A percentile compares a stretch with the other conserved stretches of the same genome.
phyloP scores from a whole-genome alignment of 208 protist genomes.

The Leishmania arabica region DNA sequence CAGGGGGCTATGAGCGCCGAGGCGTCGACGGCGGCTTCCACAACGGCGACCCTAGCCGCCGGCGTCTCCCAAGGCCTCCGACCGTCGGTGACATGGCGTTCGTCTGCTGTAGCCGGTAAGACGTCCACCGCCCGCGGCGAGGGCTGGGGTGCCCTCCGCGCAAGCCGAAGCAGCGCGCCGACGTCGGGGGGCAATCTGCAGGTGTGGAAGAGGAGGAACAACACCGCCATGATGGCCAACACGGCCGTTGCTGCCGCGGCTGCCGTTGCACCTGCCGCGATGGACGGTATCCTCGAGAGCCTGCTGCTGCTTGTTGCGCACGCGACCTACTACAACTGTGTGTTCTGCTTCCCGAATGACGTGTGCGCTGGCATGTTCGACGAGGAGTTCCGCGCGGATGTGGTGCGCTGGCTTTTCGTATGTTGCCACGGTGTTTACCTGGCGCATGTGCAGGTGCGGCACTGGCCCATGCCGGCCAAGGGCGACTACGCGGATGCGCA shows the following conservation, averaged over 20 bases:
- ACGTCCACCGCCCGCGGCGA: not conserved
- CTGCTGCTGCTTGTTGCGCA: constrained; percentile 55
- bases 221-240: not conserved
- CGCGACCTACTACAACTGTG: constrained; percentile 60
- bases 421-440: constrained; percentile 79
- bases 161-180: not conserved
- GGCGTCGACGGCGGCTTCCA: not conserved
- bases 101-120: not conserved
- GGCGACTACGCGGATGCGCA: constrained; percentile 30
- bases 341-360: constrained; percentile 86
- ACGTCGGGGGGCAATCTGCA: not conserved
- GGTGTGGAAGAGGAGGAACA: not conserved
- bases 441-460: constrained; percentile 56
- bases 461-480: constrained; percentile 58
- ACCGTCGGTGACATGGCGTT: not conserved
- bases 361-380: constrained; percentile 70
- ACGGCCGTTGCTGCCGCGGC: constrained; percentile 44
- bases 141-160: not conserved
- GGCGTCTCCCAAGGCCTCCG: not conserved
- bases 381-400: constrained; percentile 59
- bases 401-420: constrained; percentile 74
- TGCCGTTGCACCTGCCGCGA: constrained; percentile 34
- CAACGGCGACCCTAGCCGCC: not conserved
- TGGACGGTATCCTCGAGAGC: constrained; percentile 64
- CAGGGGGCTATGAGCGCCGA: not conserved